A percentile compares a stretch with the other conserved stretches of the same genome.
Evolutionary conservation across 306 rosid species (phyloP).

Genomic region (Pyrus communis): DNA sequence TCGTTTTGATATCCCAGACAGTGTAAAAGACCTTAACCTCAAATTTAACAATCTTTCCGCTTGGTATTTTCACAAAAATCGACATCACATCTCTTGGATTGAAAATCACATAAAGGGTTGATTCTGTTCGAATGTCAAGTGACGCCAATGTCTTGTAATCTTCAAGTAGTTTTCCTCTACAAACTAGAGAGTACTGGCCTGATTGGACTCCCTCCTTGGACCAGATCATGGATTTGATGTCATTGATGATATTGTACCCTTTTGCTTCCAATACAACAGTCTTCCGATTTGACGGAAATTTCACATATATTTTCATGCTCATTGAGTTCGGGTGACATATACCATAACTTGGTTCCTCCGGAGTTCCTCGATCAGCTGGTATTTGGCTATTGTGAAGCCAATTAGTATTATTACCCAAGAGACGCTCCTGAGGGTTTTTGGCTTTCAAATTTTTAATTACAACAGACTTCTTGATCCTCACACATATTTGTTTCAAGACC

Average conservation of each 20-base stretch:
- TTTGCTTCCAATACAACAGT: neutral
- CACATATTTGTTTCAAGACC: neutral
- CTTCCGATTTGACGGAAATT: neutral
- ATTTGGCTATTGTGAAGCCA: neutral
- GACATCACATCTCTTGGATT: neutral
- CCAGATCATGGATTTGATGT: slow-evolving; percentile 10
- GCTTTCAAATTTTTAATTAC: neutral
- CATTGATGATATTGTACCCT: neutral
- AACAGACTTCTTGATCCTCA: neutral
- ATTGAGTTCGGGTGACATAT: neutral
- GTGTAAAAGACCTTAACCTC: slow-evolving; percentile 12
- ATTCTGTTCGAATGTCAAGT: neutral
- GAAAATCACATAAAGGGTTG: slow-evolving; percentile 11
- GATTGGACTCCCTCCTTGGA: slow-evolving; percentile 2
- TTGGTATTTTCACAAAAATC: slow-evolving; percentile 2
- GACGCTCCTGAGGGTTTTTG: neutral
- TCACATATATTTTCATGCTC: slow-evolving; percentile 5
- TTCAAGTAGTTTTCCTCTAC: slow-evolving; percentile 12
- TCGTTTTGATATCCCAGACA: neutral
- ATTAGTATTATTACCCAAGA: neutral
- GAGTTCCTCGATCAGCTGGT: neutral
- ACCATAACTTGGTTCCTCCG: neutral
- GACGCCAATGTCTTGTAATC: slow-evolving; percentile 1
- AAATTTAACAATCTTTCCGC: neutral
- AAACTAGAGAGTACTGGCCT: neutral